Evolutionary conservation across 768 basidiomycete genomes (phyloP).

Genomic region (Agrocybe praecox): DNA sequence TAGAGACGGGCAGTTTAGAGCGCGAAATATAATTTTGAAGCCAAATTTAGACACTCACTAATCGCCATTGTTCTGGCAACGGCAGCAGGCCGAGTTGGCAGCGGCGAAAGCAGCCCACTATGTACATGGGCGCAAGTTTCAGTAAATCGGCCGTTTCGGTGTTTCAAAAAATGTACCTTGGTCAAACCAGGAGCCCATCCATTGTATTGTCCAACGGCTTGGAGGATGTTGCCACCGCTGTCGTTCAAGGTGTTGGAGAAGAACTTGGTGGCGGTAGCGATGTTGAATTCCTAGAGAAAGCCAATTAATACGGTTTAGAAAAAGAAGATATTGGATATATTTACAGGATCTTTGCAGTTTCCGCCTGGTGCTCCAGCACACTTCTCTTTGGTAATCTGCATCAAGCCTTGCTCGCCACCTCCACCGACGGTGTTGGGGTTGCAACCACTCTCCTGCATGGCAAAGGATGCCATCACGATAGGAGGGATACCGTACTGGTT

Average conservation of each 20-base stretch:
- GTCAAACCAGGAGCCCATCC: slow-evolving; percentile 70
- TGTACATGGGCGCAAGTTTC: slow-evolving; percentile 5
- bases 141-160: neutral
- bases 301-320: neutral
- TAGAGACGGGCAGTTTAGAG: slow-evolving; percentile 24
- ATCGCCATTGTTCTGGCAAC: slow-evolving; percentile 84
- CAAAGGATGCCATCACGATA: slow-evolving; percentile 82
- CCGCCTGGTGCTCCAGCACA: slow-evolving; percentile 58
- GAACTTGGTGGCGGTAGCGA: slow-evolving; percentile 63
- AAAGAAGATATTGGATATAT: slow-evolving; percentile 15
- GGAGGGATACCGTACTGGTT: slow-evolving; percentile 55
- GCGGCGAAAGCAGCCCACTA: slow-evolving; percentile 63
- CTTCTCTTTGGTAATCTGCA: slow-evolving; percentile 84
- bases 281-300: slow-evolving; percentile 65
- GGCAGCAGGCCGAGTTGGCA: slow-evolving; percentile 54
- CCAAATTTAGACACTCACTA: slow-evolving; percentile 54
- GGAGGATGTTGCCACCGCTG: slow-evolving; percentile 55
- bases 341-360: slow-evolving; percentile 49
- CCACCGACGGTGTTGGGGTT: slow-evolving; percentile 67
- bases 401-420: slow-evolving; percentile 82
- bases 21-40: slow-evolving; percentile 1
- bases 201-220: slow-evolving; percentile 73
- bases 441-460: slow-evolving; percentile 85
- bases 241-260: slow-evolving; percentile 52
- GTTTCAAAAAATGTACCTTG: slow-evolving; percentile 34